A percentile compares a stretch with the other conserved stretches of the same genome.
phyloP scores from a whole-genome alignment of 352 stramenopile genomes.

The Pythium biforme region DNA sequence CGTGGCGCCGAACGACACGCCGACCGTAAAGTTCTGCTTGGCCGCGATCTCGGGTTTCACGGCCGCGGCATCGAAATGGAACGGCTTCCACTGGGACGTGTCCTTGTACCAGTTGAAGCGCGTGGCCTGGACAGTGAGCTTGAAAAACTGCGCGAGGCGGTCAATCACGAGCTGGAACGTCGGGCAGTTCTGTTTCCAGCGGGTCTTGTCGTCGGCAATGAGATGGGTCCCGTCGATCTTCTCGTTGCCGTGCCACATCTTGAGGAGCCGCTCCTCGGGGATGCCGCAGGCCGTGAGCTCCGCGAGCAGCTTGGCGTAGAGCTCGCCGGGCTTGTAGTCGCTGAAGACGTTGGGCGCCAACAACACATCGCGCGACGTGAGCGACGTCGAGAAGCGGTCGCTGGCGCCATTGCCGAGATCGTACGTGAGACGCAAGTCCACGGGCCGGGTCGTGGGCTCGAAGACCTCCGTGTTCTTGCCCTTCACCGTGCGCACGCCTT shows the following conservation, averaged over 20 bases:
- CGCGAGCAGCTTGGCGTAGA: constrained; percentile 64
- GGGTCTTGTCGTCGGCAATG: constrained; percentile 89
- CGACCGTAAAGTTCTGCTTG: constrained; percentile 95
- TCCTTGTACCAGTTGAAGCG: constrained; percentile 97
- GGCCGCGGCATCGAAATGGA: constrained; percentile 92
- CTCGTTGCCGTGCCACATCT: constrained; percentile 83
- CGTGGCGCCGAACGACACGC: constrained; percentile 90
- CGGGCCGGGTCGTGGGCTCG: constrained; percentile 60
- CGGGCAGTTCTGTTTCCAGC: constrained; percentile 71
- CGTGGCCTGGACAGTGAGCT: constrained; percentile 85
- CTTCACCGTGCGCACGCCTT: constrained; percentile 38
- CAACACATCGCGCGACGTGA: constrained; percentile 63
- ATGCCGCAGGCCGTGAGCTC: constrained; percentile 72
- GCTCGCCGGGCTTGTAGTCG: constrained; percentile 68
- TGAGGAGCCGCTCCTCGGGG: constrained; percentile 61
- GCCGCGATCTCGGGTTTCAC: constrained; percentile 91
- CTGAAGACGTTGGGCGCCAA: constrained; percentile 73
- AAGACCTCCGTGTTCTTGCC: constrained; percentile 81
- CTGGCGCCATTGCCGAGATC: constrained; percentile 53
- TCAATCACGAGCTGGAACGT: constrained; percentile 83
- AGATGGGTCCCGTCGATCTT: constrained; percentile 93
- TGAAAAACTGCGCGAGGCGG: constrained; percentile 87
- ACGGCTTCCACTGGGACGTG: constrained; percentile 92
- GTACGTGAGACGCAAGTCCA: constrained; percentile 72
- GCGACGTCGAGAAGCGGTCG: constrained; percentile 56